A percentile compares a stretch with the other conserved stretches of the same genome.
These are phyloP conservation scores for Microthlaspi erraticum DNA, from an alignment of 345 rosid species.

Conservation along the genomic window DNA sequence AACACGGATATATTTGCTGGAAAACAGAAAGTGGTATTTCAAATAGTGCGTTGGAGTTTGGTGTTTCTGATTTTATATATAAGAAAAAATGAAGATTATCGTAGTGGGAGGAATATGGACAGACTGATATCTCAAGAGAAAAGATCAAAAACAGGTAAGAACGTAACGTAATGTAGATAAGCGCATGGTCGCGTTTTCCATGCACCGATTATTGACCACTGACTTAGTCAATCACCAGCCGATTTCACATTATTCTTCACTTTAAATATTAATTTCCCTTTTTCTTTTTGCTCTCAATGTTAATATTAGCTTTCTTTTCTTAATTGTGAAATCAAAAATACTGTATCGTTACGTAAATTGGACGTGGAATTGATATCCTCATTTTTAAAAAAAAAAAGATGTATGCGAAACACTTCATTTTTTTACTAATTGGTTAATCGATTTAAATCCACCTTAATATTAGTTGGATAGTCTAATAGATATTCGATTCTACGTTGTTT, in stretches of 20 bases:
- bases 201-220: constrained; percentile 48
- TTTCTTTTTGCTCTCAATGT: too few relatives aligned
- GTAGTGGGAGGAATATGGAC: constrained; percentile 26
- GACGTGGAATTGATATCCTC: too few relatives aligned
- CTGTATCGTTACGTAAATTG: too few relatives aligned
- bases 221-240: constrained; percentile 40
- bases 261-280: not conserved
- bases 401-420: too few relatives aligned
- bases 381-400: too few relatives aligned
- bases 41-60: constrained; percentile 25
- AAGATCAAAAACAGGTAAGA: constrained; percentile 35
- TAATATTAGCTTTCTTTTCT: too few relatives aligned
- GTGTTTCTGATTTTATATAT: constrained; percentile 1
- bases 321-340: not conserved
- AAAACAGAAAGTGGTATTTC: not conserved
- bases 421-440: too few relatives aligned
- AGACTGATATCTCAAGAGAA: constrained; percentile 22
- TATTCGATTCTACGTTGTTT: too few relatives aligned
- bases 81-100: not conserved
- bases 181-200: constrained; percentile 36
- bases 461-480: too few relatives aligned
- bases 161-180: constrained; percentile 27
- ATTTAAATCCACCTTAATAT: too few relatives aligned
- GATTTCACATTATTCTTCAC: constrained; percentile 36
- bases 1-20: too few relatives aligned